A percentile compares a stretch with the other conserved stretches of the same genome.
Conservation (phyloP, 768 basidiomycete genomes). For the Hericium alpestre region DNA sequence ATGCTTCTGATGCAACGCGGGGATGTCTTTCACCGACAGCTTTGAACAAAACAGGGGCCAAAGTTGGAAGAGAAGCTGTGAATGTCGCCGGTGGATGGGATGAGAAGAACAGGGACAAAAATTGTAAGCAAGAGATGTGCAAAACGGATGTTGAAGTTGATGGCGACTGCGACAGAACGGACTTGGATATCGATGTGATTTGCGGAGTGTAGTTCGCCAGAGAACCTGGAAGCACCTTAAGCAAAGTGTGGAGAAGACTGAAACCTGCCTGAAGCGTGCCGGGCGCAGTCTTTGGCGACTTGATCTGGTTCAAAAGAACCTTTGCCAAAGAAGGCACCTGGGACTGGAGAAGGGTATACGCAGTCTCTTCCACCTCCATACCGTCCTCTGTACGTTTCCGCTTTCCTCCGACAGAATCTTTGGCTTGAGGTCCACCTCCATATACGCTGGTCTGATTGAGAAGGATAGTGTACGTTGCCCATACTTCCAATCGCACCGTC, state of each 20-base stretch:
- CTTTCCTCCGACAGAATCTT: slow-evolving; percentile 48
- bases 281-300: slow-evolving; percentile 66
- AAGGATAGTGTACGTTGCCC: slow-evolving; percentile 74
- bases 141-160: slow-evolving; percentile 73
- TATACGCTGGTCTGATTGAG: slow-evolving; percentile 80
- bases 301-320: slow-evolving; percentile 76
- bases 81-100: slow-evolving; percentile 57
- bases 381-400: slow-evolving; percentile 69
- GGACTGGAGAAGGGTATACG: slow-evolving; percentile 55
- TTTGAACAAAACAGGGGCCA: slow-evolving; percentile 68
- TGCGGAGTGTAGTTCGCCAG: slow-evolving; percentile 57
- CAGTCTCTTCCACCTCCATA: slow-evolving; percentile 67
- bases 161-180: slow-evolving; percentile 54
- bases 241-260: slow-evolving; percentile 59
- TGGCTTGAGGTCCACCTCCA: slow-evolving; percentile 48
- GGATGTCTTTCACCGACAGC: slow-evolving; percentile 78
- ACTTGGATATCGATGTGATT: slow-evolving; percentile 55
- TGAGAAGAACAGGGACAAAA: slow-evolving; percentile 77
- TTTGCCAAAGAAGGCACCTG: slow-evolving; percentile 77
- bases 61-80: slow-evolving; percentile 42
- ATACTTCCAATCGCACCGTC: slow-evolving; percentile 86
- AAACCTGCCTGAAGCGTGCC: slow-evolving; percentile 82
- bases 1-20: slow-evolving; percentile 78
- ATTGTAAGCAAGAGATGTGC: slow-evolving; percentile 75
- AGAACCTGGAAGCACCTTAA: slow-evolving; percentile 75